These are phyloP conservation scores for Desmodesmus armatus DNA, from an alignment of 139 green algal genomes.

Conservation along the genomic window DNA sequence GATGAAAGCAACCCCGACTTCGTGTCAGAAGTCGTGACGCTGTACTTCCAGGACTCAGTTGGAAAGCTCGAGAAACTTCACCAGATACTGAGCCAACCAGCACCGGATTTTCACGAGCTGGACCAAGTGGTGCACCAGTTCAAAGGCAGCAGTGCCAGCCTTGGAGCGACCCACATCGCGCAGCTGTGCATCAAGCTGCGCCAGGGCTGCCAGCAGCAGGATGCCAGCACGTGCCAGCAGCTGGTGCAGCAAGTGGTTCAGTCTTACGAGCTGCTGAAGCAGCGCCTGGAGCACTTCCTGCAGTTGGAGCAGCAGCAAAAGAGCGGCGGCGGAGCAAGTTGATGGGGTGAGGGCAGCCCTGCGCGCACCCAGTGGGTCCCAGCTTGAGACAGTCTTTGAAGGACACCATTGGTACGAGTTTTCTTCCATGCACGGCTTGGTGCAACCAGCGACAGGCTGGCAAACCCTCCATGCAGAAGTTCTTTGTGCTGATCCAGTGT, in stretches of 20 bases:
- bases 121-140: conserved; percentile 91
- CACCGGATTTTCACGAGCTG: conserved; percentile 71
- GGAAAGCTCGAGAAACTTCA: conserved; percentile 73
- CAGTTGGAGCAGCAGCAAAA: conserved; percentile 40
- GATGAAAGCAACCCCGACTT: conserved; percentile 91
- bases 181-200: conserved; percentile 76
- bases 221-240: conserved; percentile 46
- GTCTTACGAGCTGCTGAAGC: conserved; percentile 31
- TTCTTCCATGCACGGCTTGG: no score
- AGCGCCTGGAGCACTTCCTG: conserved; percentile 16
- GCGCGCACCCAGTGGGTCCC: no score
- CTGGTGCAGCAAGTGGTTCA: conserved; percentile 52
- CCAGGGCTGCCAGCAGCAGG: conserved; percentile 66
- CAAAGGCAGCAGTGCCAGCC: conserved; percentile 85
- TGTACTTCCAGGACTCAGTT: conserved; percentile 86
- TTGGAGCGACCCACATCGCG: conserved; percentile 69
- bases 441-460: no score
- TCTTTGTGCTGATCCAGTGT: no score
- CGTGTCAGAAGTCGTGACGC: conserved; percentile 80
- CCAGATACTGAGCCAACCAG: conserved; percentile 47
- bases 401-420: no score
- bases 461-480: no score
- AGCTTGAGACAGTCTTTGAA: no score
- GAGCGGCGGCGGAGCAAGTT: neutral
- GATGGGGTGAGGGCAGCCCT: no score